phyloP scores from a whole-genome alignment of 2,329 filamentous ascomycete genomes.

The Alternaria ethzedia region DNA sequence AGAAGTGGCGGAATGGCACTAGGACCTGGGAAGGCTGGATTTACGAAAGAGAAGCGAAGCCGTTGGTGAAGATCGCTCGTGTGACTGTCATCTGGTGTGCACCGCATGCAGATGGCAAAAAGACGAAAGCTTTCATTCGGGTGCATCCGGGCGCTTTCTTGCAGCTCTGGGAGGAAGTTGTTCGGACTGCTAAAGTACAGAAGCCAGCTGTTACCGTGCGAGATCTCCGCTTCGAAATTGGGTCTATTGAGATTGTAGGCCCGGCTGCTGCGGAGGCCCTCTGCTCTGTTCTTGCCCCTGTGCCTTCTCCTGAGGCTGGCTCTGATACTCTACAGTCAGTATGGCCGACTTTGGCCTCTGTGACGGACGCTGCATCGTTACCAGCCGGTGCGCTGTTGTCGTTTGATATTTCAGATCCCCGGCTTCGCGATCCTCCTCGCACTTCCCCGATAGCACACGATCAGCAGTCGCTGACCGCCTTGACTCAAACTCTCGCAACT shows the following conservation, averaged over 20 bases:
- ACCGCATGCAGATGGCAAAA: slow-evolving; percentile 34
- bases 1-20: slow-evolving; percentile 73
- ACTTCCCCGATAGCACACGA: slow-evolving; percentile 47
- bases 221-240: slow-evolving; percentile 74
- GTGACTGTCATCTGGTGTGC: slow-evolving; percentile 77
- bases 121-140: slow-evolving; percentile 69
- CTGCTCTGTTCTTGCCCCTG: slow-evolving; percentile 68
- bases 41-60: slow-evolving; percentile 60
- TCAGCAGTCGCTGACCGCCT: slow-evolving; percentile 34
- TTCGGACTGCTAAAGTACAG: slow-evolving; percentile 64
- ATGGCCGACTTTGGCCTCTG: slow-evolving; percentile 37
- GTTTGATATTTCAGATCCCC: slow-evolving; percentile 79
- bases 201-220: slow-evolving; percentile 69
- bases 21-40: slow-evolving; percentile 65
- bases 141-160: slow-evolving; percentile 83
- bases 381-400: slow-evolving; percentile 73
- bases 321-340: slow-evolving; percentile 44
- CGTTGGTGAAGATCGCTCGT: slow-evolving; percentile 68
- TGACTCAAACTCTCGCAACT: slow-evolving; percentile 67
- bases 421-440: slow-evolving; percentile 76
- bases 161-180: slow-evolving; percentile 69
- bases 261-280: slow-evolving; percentile 83
- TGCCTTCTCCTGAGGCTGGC: slow-evolving; percentile 11
- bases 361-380: slow-evolving; percentile 64
- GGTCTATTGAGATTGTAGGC: slow-evolving; percentile 72